A percentile compares a stretch with the other conserved stretches of the same genome.
Evolutionary conservation across 2,329 filamentous ascomycete genomes (phyloP).

Genomic region (Fusarium pseudonygamai): DNA sequence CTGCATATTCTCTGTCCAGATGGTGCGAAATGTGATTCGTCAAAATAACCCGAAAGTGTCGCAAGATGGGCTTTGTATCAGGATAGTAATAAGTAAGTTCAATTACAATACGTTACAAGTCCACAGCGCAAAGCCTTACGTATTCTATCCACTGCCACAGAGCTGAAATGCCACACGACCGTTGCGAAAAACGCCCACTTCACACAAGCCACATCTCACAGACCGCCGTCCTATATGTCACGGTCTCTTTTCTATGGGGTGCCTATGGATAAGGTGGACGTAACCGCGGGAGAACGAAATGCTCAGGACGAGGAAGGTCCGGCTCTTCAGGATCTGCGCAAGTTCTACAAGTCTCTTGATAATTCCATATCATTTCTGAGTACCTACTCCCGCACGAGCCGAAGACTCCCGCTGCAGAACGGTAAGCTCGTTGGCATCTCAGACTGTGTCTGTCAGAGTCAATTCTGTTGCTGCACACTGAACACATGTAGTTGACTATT

Average conservation of each 20-base stretch:
- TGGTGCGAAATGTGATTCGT: background rate
- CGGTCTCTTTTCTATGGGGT: too few relatives aligned
- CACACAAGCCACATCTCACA: background rate
- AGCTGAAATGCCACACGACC: too few relatives aligned
- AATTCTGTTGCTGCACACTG: background rate
- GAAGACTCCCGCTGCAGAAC: rapidly evolving
- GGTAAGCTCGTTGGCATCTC: background rate
- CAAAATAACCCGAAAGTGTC: background rate
- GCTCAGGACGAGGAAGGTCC: background rate
- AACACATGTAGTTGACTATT: slow-evolving; percentile 8
- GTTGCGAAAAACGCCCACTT: background rate
- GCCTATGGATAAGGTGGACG: background rate
- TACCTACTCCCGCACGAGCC: background rate
- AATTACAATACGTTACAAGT: background rate
- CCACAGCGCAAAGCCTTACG: background rate
- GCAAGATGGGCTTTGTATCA: background rate
- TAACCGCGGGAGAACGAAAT: background rate
- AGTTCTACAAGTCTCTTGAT: background rate
- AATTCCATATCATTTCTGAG: background rate
- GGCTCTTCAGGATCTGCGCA: background rate
- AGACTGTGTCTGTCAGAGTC: background rate
- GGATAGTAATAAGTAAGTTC: background rate
- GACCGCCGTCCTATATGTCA: too few relatives aligned
- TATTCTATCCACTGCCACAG: background rate
- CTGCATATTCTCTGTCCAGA: background rate